Evolutionary conservation across 202 grass and related monocot genomes (phyloP).

Genomic region (Setaria viridis): DNA sequence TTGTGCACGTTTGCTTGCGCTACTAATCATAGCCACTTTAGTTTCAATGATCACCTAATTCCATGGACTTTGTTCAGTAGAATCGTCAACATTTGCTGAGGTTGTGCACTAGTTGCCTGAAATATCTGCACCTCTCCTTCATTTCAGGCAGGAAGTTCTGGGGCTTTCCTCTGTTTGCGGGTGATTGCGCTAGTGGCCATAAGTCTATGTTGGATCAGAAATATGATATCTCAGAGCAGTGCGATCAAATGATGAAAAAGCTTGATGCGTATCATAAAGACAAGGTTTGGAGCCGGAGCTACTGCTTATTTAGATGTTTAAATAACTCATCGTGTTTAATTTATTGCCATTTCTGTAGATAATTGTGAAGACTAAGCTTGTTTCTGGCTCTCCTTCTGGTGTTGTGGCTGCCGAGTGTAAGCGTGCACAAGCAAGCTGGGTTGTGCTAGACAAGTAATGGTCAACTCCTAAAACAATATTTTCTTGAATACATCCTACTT

Average conservation of each 20-base stretch:
- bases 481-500: conserved; percentile 23
- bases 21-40: conserved; percentile 3
- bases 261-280: conserved; percentile 76
- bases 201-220: conserved; percentile 86
- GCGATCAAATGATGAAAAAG: conserved; percentile 80
- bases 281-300: conserved; percentile 62
- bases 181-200: conserved; percentile 93
- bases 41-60: conserved; percentile 30
- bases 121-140: conserved; percentile 29
- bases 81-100: not conserved
- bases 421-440: conserved; percentile 92
- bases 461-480: conserved; percentile 34
- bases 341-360: conserved; percentile 59
- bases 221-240: conserved; percentile 87
- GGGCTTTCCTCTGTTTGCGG: conserved; percentile 92
- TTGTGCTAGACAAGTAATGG: conserved; percentile 96
- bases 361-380: conserved; percentile 86
- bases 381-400: conserved; percentile 83
- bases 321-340: conserved; percentile 10
- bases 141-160: conserved; percentile 88
- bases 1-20: conserved; percentile 16
- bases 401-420: conserved; percentile 87
- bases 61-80: conserved; percentile 15
- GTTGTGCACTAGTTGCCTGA: conserved; percentile 23
- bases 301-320: conserved; percentile 11